Evolutionary conservation across 2,329 filamentous ascomycete genomes (phyloP).

Genomic region (Lasiodiplodia sp.): DNA sequence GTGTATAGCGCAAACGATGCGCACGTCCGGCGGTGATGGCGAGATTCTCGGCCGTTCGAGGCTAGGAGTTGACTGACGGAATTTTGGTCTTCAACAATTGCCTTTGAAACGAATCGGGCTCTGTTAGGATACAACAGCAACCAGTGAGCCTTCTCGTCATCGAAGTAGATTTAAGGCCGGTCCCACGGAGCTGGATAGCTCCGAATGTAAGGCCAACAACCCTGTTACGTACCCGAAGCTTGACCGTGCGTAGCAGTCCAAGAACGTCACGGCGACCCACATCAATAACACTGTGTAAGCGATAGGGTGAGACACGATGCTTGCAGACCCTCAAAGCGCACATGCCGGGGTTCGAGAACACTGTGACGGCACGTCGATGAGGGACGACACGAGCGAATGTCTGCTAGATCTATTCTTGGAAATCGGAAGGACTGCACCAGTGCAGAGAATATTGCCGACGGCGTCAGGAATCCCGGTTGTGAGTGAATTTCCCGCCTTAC

Average conservation of each 20-base stretch:
- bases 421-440: no score
- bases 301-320: neutral
- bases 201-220: neutral
- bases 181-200: constrained; percentile 1
- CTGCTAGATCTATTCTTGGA: neutral
- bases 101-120: neutral
- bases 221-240: constrained; percentile 1
- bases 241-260: constrained; percentile 21
- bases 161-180: neutral
- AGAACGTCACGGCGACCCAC: neutral
- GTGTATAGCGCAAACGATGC: neutral
- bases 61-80: neutral
- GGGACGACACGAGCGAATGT: neutral
- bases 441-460: neutral
- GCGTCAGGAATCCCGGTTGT: neutral
- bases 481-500: no score
- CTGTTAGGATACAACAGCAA: neutral
- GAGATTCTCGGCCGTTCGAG: constrained; percentile 3
- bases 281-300: neutral
- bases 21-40: constrained; percentile 6
- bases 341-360: neutral
- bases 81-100: neutral
- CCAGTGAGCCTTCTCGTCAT: neutral
- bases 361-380: neutral
- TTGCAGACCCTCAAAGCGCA: neutral